Conservation (phyloP, 768 basidiomycete species). For the Kwoniella botswanensis region DNA sequence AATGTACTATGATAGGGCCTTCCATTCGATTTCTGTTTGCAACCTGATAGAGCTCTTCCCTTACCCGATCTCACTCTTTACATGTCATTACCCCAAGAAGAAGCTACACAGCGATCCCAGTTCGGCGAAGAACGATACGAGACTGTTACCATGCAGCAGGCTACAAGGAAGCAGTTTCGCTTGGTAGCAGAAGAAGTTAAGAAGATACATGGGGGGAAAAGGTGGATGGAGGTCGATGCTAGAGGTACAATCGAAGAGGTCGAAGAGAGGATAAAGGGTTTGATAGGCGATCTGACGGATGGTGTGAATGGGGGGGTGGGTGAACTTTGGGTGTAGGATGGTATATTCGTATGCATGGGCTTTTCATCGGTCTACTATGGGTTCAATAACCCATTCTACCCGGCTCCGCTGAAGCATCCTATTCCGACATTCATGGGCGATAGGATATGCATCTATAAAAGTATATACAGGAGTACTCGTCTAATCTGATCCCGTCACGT, state of each 20-base stretch:
- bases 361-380: no score
- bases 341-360: neutral
- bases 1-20: conserved; percentile 60
- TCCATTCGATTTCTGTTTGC: conserved; percentile 79
- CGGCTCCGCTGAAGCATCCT: no score
- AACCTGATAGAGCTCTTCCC: conserved; percentile 85
- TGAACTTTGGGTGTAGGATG: conserved; percentile 13
- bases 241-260: conserved; percentile 50
- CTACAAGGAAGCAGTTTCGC: conserved; percentile 45
- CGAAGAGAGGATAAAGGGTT: conserved; percentile 35
- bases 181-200: conserved; percentile 42
- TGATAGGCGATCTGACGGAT: conserved; percentile 19
- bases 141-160: conserved; percentile 44
- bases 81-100: conserved; percentile 76
- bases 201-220: conserved; percentile 33
- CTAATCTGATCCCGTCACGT: no score
- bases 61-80: conserved; percentile 86
- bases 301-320: conserved; percentile 7
- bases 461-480: no score
- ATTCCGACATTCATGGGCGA: no score
- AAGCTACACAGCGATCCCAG: conserved; percentile 72
- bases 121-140: conserved; percentile 90
- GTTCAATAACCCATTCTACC: no score
- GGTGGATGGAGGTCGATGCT: conserved; percentile 47
- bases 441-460: no score